Percentiles rank a stretch among this genome's conserved stretches.
These are phyloP conservation scores for Triticum urartu DNA, from an alignment of 176 grass and related monocot genomes.

Conservation along the genomic window DNA sequence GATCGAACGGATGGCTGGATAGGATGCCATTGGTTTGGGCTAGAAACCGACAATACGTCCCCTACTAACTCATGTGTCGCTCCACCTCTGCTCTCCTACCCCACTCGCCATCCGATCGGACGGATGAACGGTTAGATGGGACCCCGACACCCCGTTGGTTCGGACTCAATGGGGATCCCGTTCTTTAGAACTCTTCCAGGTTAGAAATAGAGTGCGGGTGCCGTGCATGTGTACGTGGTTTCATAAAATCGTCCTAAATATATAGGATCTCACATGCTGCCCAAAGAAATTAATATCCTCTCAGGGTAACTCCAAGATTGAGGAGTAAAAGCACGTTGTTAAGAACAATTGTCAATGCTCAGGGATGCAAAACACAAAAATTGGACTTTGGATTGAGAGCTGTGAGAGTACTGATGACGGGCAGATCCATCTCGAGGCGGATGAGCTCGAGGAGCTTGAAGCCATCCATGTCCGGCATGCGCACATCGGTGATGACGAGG, in stretches of 20 bases:
- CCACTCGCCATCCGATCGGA: not conserved
- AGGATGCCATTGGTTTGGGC: not conserved
- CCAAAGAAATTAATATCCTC: not conserved
- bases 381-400: not conserved
- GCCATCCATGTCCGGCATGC: constrained; percentile 60
- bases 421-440: constrained; percentile 34
- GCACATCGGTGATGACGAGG: constrained; percentile 55
- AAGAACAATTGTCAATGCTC: not conserved
- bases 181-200: not conserved
- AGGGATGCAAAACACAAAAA: not conserved
- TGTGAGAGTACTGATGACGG: constrained; percentile 51
- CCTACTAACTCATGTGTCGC: no score
- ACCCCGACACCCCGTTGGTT: not conserved
- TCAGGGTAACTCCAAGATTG: not conserved
- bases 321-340: no score
- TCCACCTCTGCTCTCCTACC: no score
- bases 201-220: not conserved
- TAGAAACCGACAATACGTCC: no score
- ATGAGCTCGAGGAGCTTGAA: constrained; percentile 56
- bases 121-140: not conserved
- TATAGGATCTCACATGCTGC: not conserved
- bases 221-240: not conserved
- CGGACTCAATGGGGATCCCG: not conserved
- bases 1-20: not conserved
- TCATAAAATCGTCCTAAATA: not conserved